A percentile compares a stretch with the other conserved stretches of the same genome.
These are phyloP conservation scores for Boletellus emodensis DNA, from an alignment of 768 basidiomycete genomes.

Conservation along the genomic window DNA sequence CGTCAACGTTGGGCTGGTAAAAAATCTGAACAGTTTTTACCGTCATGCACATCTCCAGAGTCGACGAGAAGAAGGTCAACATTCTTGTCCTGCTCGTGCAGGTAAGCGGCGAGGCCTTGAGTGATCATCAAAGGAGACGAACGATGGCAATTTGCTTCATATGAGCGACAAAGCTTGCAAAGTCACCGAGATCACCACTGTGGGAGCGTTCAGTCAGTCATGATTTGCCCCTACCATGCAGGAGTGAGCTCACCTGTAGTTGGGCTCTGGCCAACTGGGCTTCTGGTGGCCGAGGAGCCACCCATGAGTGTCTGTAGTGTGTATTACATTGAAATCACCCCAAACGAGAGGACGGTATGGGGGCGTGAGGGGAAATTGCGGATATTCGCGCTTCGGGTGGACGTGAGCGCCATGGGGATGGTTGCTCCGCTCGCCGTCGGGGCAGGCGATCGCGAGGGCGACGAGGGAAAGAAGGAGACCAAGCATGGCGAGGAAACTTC, in stretches of 20 bases:
- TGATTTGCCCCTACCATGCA: not conserved
- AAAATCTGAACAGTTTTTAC: slow-evolving; percentile 22
- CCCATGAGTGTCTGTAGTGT: slow-evolving; percentile 82
- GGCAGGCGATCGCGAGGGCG: slow-evolving; percentile 23
- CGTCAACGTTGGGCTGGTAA: not conserved
- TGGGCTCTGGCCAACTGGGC: slow-evolving; percentile 65
- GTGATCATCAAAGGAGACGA: slow-evolving; percentile 4
- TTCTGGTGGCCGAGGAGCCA: slow-evolving; percentile 87
- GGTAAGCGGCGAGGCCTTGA: slow-evolving; percentile 1
- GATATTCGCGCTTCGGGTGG: slow-evolving; percentile 36
- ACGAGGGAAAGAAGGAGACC: slow-evolving; percentile 9
- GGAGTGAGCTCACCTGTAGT: slow-evolving; percentile 49
- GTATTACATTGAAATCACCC: slow-evolving; percentile 87
- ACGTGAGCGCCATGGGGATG: slow-evolving; percentile 22
- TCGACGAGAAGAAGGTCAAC: slow-evolving; percentile 84
- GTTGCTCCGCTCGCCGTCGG: no score
- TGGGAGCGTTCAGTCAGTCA: not conserved
- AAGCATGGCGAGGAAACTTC: slow-evolving; percentile 5
- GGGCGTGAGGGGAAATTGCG: slow-evolving; percentile 41
- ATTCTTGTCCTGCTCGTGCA: slow-evolving; percentile 46
- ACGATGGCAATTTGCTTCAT: slow-evolving; percentile 74
- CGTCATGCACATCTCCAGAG: slow-evolving; percentile 76
- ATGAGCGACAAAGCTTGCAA: slow-evolving; percentile 79
- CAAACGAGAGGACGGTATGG: slow-evolving; percentile 71
- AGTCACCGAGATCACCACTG: slow-evolving; percentile 66